Evolutionary conservation across 1,139 yeast genomes (phyloP).

Genomic region (Suhomyces taliae): DNA sequence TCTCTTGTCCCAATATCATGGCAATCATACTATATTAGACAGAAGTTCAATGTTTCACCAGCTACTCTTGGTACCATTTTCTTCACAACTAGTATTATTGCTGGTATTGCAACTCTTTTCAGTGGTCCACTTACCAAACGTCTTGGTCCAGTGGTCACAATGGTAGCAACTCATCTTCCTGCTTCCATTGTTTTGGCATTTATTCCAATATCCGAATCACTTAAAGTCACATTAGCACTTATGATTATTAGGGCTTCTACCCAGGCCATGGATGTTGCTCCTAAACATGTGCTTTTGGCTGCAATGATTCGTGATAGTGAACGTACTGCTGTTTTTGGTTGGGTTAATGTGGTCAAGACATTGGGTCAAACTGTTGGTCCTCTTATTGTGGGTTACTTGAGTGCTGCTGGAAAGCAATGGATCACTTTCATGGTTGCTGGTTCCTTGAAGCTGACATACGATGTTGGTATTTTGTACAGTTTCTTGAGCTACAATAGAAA

Average conservation of each 20-base stretch:
- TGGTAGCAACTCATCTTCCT: conserved; percentile 46
- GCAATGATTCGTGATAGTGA: conserved; percentile 36
- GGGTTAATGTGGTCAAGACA: conserved; percentile 44
- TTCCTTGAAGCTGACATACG: conserved; percentile 37
- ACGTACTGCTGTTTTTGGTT: conserved; percentile 41
- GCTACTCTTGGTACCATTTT: conserved; percentile 40
- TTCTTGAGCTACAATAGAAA: conserved; percentile 33
- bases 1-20: conserved; percentile 46
- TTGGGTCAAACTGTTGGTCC: conserved; percentile 43
- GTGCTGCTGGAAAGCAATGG: conserved; percentile 38
- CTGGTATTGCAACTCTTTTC: conserved; percentile 42
- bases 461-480: conserved; percentile 37
- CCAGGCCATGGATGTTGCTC: conserved; percentile 47
- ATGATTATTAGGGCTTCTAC: conserved; percentile 36
- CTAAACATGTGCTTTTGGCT: conserved; percentile 45
- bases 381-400: conserved; percentile 34
- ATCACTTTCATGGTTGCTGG: conserved; percentile 41
- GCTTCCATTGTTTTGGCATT: conserved; percentile 40
- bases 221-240: conserved; percentile 29
- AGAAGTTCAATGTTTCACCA: conserved; percentile 34
- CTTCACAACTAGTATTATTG: conserved; percentile 37
- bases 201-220: conserved; percentile 37
- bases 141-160: conserved; percentile 44
- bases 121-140: conserved; percentile 45
- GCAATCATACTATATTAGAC: conserved; percentile 43